phyloP scores from a whole-genome alignment of 2,329 filamentous ascomycete genomes.

The Colletotrichum filicis region DNA sequence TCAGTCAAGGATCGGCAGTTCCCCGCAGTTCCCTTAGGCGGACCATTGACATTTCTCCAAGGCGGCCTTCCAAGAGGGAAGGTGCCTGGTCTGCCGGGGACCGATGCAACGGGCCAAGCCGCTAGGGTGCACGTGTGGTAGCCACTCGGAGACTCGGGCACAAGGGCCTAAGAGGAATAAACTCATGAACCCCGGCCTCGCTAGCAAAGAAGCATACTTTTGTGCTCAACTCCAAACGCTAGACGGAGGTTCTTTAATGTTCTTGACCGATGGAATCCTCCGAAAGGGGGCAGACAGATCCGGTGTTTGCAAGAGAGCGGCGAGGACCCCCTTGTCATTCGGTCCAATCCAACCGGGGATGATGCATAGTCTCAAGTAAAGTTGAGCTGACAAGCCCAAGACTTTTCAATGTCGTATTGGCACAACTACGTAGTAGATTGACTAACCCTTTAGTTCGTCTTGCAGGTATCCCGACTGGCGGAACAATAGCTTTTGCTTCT shows the following conservation, averaged over 20 bases:
- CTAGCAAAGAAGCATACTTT: neutral
- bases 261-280: neutral
- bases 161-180: slow-evolving; percentile 19
- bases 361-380: slow-evolving; percentile 22
- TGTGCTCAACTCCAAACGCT: neutral
- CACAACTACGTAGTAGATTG: neutral
- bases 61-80: slow-evolving; percentile 3
- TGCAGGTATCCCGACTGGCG: slow-evolving; percentile 20
- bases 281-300: neutral
- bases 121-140: slow-evolving; percentile 10
- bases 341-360: neutral
- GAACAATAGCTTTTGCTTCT: slow-evolving; percentile 13
- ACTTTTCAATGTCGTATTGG: slow-evolving; percentile 7
- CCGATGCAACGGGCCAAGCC: slow-evolving; percentile 22
- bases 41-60: neutral
- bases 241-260: neutral
- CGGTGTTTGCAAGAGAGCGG: neutral
- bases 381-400: neutral
- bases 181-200: neutral
- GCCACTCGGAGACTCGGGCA: neutral
- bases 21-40: slow-evolving; percentile 14
- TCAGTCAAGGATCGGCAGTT: slow-evolving; percentile 4
- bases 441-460: neutral
- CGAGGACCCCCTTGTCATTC: neutral
- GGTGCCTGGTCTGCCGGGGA: slow-evolving; percentile 12